Percentiles rank a stretch among this genome's conserved stretches.
phyloP scores from a whole-genome alignment of 345 rosid species.

The Turnera subulata region DNA sequence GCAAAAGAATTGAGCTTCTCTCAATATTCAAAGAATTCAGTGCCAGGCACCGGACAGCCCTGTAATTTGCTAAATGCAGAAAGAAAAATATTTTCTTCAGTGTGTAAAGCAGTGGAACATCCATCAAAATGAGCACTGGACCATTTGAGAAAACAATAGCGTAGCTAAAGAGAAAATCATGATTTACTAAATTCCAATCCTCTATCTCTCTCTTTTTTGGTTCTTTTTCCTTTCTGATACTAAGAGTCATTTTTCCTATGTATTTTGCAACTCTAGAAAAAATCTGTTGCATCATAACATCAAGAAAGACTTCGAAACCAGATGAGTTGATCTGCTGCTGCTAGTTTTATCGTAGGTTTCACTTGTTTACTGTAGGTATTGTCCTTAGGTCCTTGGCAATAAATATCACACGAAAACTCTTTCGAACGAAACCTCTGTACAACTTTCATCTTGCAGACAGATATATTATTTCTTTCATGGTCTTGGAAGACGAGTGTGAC shows the following conservation, averaged over 20 bases:
- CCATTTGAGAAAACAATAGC: not conserved
- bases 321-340: no score
- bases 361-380: not conserved
- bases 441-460: not conserved
- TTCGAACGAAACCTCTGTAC: not conserved
- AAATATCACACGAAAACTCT: not conserved
- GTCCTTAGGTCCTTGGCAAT: not conserved
- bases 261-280: no score
- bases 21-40: conserved; percentile 68
- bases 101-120: no score
- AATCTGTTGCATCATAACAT: no score
- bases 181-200: no score
- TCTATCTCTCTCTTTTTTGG: no score
- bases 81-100: not conserved
- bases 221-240: no score
- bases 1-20: conserved; percentile 71
- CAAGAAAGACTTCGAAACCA: no score
- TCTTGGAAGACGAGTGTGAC: not conserved
- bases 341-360: not conserved
- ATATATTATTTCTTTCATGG: no score
- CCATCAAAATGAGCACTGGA: not conserved
- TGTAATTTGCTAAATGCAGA: conserved; percentile 64
- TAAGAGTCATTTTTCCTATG: no score
- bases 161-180: not conserved
- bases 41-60: conserved; percentile 85